Percentiles rank a stretch among this genome's conserved stretches.
These are phyloP conservation scores for Cucumis melo DNA, from an alignment of 306 rosid species.

Conservation along the genomic window DNA sequence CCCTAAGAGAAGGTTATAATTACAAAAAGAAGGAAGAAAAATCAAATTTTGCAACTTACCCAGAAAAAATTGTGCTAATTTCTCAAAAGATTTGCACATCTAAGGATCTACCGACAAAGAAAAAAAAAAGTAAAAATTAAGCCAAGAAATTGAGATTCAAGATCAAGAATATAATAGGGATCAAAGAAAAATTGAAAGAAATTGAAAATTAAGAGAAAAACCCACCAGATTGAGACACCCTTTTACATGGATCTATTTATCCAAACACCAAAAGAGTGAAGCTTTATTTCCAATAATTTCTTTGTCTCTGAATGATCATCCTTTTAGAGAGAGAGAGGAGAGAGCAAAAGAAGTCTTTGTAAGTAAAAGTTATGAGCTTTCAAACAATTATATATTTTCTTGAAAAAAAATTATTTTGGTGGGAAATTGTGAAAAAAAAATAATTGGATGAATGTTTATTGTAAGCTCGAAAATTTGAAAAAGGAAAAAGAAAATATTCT, in stretches of 20 bases:
- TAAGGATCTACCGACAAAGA: not conserved
- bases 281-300: constrained; percentile 17
- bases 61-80: not conserved
- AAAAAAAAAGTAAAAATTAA: not conserved
- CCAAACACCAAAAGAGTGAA: not conserved
- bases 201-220: not conserved
- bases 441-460: constrained; percentile 12
- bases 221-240: not conserved
- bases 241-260: not conserved
- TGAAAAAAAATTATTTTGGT: not conserved
- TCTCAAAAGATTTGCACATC: not conserved
- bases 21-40: not conserved
- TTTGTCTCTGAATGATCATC: not conserved
- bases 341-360: constrained; percentile 5
- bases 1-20: no score
- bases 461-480: not conserved
- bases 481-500: constrained; percentile 29
- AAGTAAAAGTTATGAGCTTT: constrained; percentile 5
- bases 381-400: constrained; percentile 6
- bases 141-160: not conserved
- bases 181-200: not conserved
- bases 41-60: not conserved
- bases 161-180: not conserved
- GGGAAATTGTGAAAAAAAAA: constrained; percentile 15
- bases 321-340: not conserved